Evolutionary conservation across 805 yeast genomes (phyloP).

Genomic region (Teunomyces panamensis): DNA sequence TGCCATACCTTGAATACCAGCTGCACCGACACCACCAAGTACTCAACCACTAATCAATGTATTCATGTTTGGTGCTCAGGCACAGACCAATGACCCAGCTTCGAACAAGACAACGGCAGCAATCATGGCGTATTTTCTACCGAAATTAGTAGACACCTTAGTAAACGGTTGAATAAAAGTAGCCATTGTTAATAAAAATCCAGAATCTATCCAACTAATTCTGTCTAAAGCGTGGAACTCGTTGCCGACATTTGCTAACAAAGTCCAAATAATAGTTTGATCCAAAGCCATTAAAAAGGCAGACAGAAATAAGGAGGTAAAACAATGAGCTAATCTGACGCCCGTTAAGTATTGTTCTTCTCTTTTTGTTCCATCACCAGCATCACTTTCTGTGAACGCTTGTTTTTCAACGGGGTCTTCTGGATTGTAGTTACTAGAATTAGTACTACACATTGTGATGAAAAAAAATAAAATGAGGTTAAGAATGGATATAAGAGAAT

Average conservation of each 20-base stretch:
- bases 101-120: constrained; percentile 25
- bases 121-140: constrained; percentile 31
- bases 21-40: constrained; percentile 37
- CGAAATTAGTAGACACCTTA: constrained; percentile 33
- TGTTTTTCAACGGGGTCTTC: not conserved
- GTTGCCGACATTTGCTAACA: constrained; percentile 34
- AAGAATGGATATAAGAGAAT: not conserved
- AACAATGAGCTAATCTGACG: constrained; percentile 19
- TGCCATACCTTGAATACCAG: constrained; percentile 29
- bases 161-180: constrained; percentile 38
- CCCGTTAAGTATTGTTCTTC: constrained; percentile 38
- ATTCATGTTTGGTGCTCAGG: constrained; percentile 34
- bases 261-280: constrained; percentile 37
- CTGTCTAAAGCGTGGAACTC: constrained; percentile 31
- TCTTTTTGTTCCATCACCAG: constrained; percentile 41
- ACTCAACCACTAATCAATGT: constrained; percentile 42
- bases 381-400: constrained; percentile 35
- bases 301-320: constrained; percentile 26
- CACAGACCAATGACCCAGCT: constrained; percentile 38
- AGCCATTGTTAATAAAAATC: constrained; percentile 33
- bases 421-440: not conserved
- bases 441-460: not conserved
- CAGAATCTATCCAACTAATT: constrained; percentile 39
- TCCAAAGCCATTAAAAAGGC: constrained; percentile 37
- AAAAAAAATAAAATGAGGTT: not conserved